These are phyloP conservation scores for Epichloe elymi DNA, from an alignment of 2,329 filamentous ascomycete species.

Conservation along the genomic window DNA sequence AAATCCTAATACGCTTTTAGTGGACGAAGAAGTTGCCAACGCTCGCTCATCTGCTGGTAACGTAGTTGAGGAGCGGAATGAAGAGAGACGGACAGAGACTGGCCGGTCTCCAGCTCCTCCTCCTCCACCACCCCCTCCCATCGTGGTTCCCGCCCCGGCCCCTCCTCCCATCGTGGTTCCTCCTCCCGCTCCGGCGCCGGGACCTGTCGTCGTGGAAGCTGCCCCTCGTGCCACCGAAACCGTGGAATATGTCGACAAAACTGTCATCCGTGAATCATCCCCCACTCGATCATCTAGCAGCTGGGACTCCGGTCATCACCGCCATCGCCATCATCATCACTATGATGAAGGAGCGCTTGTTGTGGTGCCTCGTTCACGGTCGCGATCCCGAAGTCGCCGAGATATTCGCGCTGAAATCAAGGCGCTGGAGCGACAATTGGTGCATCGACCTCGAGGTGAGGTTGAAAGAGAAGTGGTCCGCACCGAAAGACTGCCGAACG, in stretches of 20 bases:
- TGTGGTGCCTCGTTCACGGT: conserved; percentile 29
- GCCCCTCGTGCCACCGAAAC: conserved; percentile 18
- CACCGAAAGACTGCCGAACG: conserved; percentile 44
- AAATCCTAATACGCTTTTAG: conserved; percentile 13
- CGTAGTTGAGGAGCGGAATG: conserved; percentile 33
- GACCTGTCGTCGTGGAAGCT: conserved; percentile 21
- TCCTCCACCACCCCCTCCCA: conserved; percentile 12
- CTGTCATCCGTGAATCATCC: conserved; percentile 35
- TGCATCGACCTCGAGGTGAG: conserved; percentile 22
- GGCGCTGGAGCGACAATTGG: conserved; percentile 45
- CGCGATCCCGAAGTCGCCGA: conserved; percentile 35
- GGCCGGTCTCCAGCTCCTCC: conserved; percentile 8
- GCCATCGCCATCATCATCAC: conserved; percentile 18
- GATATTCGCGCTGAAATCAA: conserved; percentile 63
- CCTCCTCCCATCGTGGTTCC: conserved; percentile 9
- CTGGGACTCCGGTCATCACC: conserved; percentile 17
- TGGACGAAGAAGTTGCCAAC: conserved; percentile 30
- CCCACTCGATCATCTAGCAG: conserved; percentile 25
- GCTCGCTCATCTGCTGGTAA: conserved; percentile 34
- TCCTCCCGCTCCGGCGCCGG: conserved; percentile 15
- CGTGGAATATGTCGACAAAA: conserved; percentile 31
- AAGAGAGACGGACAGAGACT: conserved; percentile 17
- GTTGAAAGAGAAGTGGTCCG: conserved; percentile 39
- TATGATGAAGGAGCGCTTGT: conserved; percentile 18
- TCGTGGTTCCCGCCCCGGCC: conserved; percentile 8